These are phyloP conservation scores for Ormosia emarginata DNA, from an alignment of 306 rosid genomes.

Conservation along the genomic window DNA sequence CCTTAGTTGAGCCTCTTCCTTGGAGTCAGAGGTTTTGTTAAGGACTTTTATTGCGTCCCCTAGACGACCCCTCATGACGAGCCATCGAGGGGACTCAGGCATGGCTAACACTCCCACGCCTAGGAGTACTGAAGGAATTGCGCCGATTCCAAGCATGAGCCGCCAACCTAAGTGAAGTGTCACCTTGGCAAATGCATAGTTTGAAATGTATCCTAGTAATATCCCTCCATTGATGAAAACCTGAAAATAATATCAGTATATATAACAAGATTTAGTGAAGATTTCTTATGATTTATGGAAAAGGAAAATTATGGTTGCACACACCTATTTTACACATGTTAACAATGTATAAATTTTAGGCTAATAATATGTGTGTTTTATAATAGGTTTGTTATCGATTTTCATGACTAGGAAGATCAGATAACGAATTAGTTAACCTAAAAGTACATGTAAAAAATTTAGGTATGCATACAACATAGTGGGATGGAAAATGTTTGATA, in stretches of 20 bases:
- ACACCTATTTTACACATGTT: no score
- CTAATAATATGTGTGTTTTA: no score
- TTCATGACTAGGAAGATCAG: no score
- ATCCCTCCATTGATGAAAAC: constrained; percentile 68
- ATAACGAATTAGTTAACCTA: no score
- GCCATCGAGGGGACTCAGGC: constrained; percentile 94
- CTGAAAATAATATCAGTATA: constrained; percentile 8
- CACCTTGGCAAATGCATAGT: constrained; percentile 60
- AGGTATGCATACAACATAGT: no score
- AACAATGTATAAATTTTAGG: no score
- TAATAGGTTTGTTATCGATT: no score
- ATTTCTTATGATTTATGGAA: no score
- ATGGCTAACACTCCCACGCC: constrained; percentile 54
- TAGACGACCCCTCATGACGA: constrained; percentile 74
- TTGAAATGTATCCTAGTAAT: constrained; percentile 64
- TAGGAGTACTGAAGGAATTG: constrained; percentile 49
- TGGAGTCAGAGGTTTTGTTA: constrained; percentile 55
- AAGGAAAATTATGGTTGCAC: no score
- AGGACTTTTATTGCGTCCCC: constrained; percentile 64
- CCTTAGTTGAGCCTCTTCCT: constrained; percentile 50
- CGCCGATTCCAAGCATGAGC: constrained; percentile 71
- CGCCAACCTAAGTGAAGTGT: constrained; percentile 58
- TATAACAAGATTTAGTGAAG: no score
- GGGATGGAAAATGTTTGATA: no score
- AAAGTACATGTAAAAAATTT: no score